Evolutionary conservation across 306 rosid species (phyloP).

Genomic region (Mimosa bimucronata): DNA sequence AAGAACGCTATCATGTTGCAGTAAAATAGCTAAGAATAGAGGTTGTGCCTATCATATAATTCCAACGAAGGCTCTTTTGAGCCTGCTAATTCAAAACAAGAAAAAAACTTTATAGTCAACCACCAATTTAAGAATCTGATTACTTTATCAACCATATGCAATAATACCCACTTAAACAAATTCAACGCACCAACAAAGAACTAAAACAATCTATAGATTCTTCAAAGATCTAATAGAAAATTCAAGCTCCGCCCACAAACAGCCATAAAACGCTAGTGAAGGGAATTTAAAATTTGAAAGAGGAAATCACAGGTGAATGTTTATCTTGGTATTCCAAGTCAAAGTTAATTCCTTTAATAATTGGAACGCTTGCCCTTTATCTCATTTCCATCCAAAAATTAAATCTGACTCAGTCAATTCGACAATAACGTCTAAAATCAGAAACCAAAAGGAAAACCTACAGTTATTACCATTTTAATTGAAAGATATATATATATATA

Average conservation of each 20-base stretch:
- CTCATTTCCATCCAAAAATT: neutral
- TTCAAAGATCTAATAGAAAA: neutral
- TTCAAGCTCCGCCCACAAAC: neutral
- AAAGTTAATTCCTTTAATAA: neutral
- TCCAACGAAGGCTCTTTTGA: neutral
- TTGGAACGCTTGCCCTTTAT: neutral
- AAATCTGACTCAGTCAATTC: neutral
- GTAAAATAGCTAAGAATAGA: neutral
- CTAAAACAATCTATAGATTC: neutral
- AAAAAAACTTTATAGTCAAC: neutral
- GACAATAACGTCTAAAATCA: neutral
- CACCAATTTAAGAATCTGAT: neutral
- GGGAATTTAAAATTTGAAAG: neutral
- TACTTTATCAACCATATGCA: neutral
- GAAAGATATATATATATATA: neutral
- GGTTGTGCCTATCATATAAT: neutral
- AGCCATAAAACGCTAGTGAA: neutral
- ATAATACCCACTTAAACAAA: slow-evolving; percentile 11
- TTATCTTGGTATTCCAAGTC: neutral
- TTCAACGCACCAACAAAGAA: neutral
- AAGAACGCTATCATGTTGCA: neutral
- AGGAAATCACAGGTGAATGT: neutral
- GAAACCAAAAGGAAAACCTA: neutral
- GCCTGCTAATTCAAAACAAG: slow-evolving; percentile 1
- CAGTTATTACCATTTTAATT: neutral